Evolutionary conservation across 345 rosid genomes (phyloP), one percentile per base, ranked within the genome.

Genomic region (Theobroma cacao): DNA sequence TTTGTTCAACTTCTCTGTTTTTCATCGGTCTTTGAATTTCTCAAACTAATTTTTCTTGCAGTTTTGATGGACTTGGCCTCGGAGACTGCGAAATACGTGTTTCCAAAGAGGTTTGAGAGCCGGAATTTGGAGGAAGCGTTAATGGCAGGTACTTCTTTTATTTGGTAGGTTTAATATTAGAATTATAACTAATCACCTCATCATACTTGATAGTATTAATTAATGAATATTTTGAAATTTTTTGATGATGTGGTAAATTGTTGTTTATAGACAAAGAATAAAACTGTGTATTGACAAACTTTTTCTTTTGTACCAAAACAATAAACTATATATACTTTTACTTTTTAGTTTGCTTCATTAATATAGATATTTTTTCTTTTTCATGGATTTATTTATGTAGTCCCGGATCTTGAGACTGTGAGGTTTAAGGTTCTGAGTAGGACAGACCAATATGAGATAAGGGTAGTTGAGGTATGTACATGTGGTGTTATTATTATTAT

Each of bases 381-480:
- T 0, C n/a, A 36, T 22, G 63, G 30, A 43, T 64, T 14, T 4
- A 30, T 24, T 67, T 65, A 7, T 79, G 4, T 77, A 94, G 97
- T 94, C 80, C 97, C 99, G 12, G 92, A 95, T 88, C 91, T 95
- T 2, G 98, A 93, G 88, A 88, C 97, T 0, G 84, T 93, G 82
- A 78, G 88, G 20, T 95, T 84, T 69, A 87, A 70, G 83, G 92
- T 95, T 72, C 70, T 90, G 77, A 79, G 85, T 5, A 86, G 85
- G 84, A 86, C 85, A 65, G 89, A 90, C 10, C 76, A 61, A 74
- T 95, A 91, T 79, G 99, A 93, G 90, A 89, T 93, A 40, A 87
- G 98, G 86, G 90, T 90, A 87, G 91, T 91, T 24, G 96, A 95
- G 99, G 98, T 95, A 82, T 48, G 33, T 36, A 33, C 4, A 30